A percentile compares a stretch with the other conserved stretches of the same genome.
Conservation (phyloP, 345 rosid species). For the Stellera chamaejasme region DNA sequence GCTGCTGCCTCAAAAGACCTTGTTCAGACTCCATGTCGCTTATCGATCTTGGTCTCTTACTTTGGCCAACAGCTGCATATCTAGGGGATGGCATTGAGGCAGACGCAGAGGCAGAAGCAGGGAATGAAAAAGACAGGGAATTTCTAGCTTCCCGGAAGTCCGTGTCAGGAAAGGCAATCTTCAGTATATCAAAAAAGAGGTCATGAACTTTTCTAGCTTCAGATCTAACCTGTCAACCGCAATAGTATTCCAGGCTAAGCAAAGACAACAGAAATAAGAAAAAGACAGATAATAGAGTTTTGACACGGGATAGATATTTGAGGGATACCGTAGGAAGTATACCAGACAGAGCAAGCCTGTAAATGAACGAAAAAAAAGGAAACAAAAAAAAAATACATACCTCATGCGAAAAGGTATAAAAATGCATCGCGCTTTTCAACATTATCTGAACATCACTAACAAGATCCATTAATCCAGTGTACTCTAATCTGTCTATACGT, state of each 20-base stretch:
- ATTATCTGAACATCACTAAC: slow-evolving; percentile 83
- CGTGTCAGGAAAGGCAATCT: slow-evolving; percentile 82
- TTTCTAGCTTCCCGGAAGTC: slow-evolving; percentile 80
- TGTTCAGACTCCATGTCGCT: slow-evolving; percentile 56
- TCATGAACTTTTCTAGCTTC: slow-evolving; percentile 98
- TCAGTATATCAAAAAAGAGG: slow-evolving; percentile 91
- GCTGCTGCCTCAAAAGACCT: slow-evolving; percentile 42
- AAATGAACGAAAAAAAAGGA: neutral
- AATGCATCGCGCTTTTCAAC: slow-evolving; percentile 85
- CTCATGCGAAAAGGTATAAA: slow-evolving; percentile 86
- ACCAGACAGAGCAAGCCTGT: too few species aligned
- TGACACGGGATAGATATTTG: neutral
- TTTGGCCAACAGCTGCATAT: slow-evolving; percentile 37
- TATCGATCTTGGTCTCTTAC: slow-evolving; percentile 52
- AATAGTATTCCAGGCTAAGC: neutral
- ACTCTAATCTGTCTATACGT: slow-evolving; percentile 80
- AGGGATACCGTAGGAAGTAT: neutral
- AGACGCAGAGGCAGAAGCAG: slow-evolving; percentile 38
- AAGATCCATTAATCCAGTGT: slow-evolving; percentile 73
- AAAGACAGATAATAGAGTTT: neutral
- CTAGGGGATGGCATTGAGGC: slow-evolving; percentile 46
- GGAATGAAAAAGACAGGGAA: slow-evolving; percentile 58
- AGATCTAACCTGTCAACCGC: slow-evolving; percentile 61
- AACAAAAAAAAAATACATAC: slow-evolving; percentile 28
- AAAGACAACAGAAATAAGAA: neutral